These are phyloP conservation scores for Chlamydomonas sp. DNA, from an alignment of 139 green algal species.

Conservation along the genomic window DNA sequence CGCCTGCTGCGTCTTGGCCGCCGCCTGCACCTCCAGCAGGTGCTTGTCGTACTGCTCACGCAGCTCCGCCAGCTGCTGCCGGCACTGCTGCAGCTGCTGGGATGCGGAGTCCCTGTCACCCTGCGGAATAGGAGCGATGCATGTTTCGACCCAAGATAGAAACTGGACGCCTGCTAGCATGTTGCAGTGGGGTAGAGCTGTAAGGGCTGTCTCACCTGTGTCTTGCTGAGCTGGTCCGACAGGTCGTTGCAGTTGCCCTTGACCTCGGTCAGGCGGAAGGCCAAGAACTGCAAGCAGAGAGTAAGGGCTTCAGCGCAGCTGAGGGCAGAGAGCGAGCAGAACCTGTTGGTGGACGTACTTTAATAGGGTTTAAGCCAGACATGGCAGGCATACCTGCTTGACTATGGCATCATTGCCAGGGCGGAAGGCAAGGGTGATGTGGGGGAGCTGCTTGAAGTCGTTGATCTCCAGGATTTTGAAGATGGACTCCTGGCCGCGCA, in stretches of 20 bases:
- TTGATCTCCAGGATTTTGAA: slow-evolving; percentile 94
- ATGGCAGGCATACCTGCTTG: slow-evolving; percentile 70
- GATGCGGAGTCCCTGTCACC: slow-evolving; percentile 13
- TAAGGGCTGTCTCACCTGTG: slow-evolving; percentile 40
- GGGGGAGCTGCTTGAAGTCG: slow-evolving; percentile 93
- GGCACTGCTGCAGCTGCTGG: slow-evolving; percentile 39
- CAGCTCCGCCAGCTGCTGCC: slow-evolving; percentile 57
- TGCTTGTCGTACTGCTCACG: slow-evolving; percentile 69
- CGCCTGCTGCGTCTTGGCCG: slow-evolving; percentile 60
- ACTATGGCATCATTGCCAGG: slow-evolving; percentile 83
- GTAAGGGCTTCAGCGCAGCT: not conserved
- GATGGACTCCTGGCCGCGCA: slow-evolving; percentile 57
- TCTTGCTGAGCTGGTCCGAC: slow-evolving; percentile 46
- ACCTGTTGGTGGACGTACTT: no score
- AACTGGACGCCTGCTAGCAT: no score
- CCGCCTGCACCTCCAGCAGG: slow-evolving; percentile 67
- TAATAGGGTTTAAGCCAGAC: no score
- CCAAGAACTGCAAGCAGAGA: slow-evolving; percentile 74
- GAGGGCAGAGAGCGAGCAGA: not conserved
- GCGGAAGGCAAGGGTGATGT: slow-evolving; percentile 88
- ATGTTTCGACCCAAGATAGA: no score
- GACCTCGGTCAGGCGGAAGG: slow-evolving; percentile 83
- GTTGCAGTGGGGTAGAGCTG: no score
- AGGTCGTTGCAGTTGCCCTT: slow-evolving; percentile 60
- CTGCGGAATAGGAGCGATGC: slow-evolving; percentile 4